Evolutionary conservation across 2,329 filamentous ascomycete species (phyloP), one percentile per base, ranked within the genome.

Genomic region (Aspergillus sp.): DNA sequence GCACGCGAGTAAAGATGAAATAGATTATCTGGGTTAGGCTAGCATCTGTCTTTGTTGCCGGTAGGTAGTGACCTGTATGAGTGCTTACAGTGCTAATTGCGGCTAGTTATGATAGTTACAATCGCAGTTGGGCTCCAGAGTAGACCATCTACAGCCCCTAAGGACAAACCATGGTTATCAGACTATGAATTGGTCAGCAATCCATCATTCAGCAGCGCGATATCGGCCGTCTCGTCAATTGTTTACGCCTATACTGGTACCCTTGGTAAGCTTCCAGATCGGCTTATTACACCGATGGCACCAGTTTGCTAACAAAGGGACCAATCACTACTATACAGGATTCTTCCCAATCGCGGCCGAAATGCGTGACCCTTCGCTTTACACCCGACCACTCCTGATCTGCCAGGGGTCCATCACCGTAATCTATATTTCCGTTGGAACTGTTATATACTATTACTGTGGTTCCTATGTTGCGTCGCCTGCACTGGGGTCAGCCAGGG

Each of bases 381-480:
- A 72, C 51, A 68, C 66, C 42, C 66, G 67, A n/a, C 58, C 73
- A 1, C 63, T 76, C 1, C 64, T 72, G n/a, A 42, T 68, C 9
- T 71, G 70, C 7, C 77, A 76, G 50, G 41, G 70, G 12, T 53
- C 67, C 8, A 69, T 78, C 8, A 73, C 69, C 2, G 59, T 62
- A 12, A 60, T 73, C 3, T 77, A 79, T 42, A 64, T 75, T 13
- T 57, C 68, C 3, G 70, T 78, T 22, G 72, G 73, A 7, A 60
- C 70, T 3, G 74, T 80, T 0, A 74, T 82, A 2, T 81, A 81
- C 66, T 75, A 74, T 57, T 81, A 68, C 61, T 80, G 77, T 59
- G 79, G 80, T 0, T 75, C 74, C 0, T 78, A 73, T 45, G 76
- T 82, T 6, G 73, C 78, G 0, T 80, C 78, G 0, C 80, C 79